Evolutionary conservation across 2,329 filamentous ascomycete species (phyloP), one percentile per base, ranked within the genome.

Genomic region (Colletotrichum echinochloae): DNA sequence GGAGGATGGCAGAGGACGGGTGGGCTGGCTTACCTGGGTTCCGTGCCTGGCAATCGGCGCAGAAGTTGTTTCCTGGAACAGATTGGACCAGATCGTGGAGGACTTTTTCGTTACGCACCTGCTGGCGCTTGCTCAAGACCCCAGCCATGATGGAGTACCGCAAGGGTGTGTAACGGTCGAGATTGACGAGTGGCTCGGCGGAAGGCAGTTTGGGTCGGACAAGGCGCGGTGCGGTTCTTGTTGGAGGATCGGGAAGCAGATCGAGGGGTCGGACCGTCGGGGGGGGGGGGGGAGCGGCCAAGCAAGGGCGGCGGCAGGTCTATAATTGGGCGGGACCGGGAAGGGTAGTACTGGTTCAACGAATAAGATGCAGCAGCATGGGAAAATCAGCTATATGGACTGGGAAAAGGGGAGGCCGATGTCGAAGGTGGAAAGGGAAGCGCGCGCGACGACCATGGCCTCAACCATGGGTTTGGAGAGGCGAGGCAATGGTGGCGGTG

Each of bases 61-160:
- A 99, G 77, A 90, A 86, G 79, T 96, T 94, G 84, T 99, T 99
- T 70, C 96, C 96, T 11, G 94, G 89, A 12, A 97, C 76, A 46
- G 86, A 90, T 75, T 92, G 92, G 75, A 98, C 91, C 73, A 99
- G 89, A 57, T 98, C 95, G 78, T 98, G 94, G 74, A 99, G 87
- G 66, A 90, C 86, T 79, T 94, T 94, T 85, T 99, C 96, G 82
- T 99, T 98, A 83, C 96, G 95, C 86, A 93, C 94, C 87, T 98
- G 95, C 85, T 98, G 94, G 83, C 96, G 94, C 88, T 98, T 99
- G 86, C 91, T 97, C 80, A 97, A 86, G 54, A 90, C 86, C 65
- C 88, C 87, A 66, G 93, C 88, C 93, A 95, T 96, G 74, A 12
- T 60, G 8, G 33, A 37, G 37, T 23, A n/a, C n/a, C n/a, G n/a